Base-by-base conservation (phyloP, 148 eudicot genomes). In the Rhododendron williamsianum region DNA sequence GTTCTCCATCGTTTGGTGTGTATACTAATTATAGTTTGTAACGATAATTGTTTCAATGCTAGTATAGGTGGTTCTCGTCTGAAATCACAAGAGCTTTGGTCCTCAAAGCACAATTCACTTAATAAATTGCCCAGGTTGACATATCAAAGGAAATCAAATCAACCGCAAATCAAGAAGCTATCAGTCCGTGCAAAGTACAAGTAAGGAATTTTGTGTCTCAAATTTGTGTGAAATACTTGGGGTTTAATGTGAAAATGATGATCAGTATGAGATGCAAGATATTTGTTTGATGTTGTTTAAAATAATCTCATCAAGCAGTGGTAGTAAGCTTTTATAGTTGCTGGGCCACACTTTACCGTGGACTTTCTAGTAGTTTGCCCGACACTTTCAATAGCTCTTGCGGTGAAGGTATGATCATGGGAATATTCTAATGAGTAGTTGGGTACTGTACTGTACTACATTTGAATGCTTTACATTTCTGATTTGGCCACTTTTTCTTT, bases 101-200 rank as follows among this genome's bases (percentile, higher is more conserved):
- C 87, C 65, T 71, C 84, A 35, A 92, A 84, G 81, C 86, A 87
- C 72, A 81, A 82, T 56, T 85, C 87, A 25, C 87, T 86, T 76
- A 84, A 86, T 52, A 86, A 86, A 30, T 58, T 87, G 58, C 58
- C 84, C 33, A 85, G 84, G 15, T 54, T 87, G 84, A 88, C 86
- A 9, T 10, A 84, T 56, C 84, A 82, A 71, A 86, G 78, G 84
- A 94, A 92, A 79, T 85, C 87, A 25, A 88, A 82, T 81, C 87
- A 38, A 43, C 85, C 46, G 71, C 86, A 77, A 65, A 72, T 77
- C 81, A 78, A 48, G 41, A 89, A 87, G 48, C 81, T 93, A 76
- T 81, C 90, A 81, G 83, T 91, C 46, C 79, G 87, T 84, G 94
- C 94, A 5, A 84, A 90, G 60, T 85, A 93, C 90, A 90, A 86